Conservation (phyloP, 1,139 yeast genomes). For the Hansenula sp. region DNA sequence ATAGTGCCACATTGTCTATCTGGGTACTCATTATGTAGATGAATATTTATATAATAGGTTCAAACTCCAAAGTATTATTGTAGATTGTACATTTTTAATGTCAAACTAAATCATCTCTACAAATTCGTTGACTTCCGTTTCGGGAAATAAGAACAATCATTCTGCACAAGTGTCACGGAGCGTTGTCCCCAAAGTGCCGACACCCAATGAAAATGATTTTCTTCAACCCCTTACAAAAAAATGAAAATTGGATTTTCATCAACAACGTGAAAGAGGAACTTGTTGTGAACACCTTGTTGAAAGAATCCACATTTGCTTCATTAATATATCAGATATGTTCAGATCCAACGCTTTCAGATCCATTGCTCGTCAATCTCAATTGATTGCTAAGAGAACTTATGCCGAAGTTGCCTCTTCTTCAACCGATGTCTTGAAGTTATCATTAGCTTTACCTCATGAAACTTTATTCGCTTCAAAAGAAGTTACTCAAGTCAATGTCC, state of each 20-base stretch:
- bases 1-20: slow-evolving; percentile 19
- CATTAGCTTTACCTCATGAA: slow-evolving; percentile 88
- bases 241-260: neutral
- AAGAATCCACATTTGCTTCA: neutral
- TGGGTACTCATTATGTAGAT: slow-evolving; percentile 13
- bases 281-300: too few relatives aligned
- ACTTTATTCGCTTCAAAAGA: slow-evolving; percentile 29
- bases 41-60: too few relatives aligned
- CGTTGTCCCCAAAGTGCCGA: neutral
- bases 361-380: slow-evolving; percentile 54
- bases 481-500: slow-evolving; percentile 87
- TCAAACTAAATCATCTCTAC: too few relatives aligned
- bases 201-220: slow-evolving; percentile 5
- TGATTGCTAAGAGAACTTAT: slow-evolving; percentile 71
- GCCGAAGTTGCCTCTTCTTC: slow-evolving; percentile 57
- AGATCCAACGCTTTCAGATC: slow-evolving; percentile 59
- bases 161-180: neutral
- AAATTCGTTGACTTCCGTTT: too few relatives aligned
- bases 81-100: too few relatives aligned
- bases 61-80: too few relatives aligned
- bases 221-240: slow-evolving; percentile 1
- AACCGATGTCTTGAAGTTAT: slow-evolving; percentile 77
- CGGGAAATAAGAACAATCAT: too few relatives aligned
- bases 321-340: slow-evolving; percentile 40
- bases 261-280: too few relatives aligned